Conservation (phyloP, 2,329 filamentous ascomycete species). For the Colletotrichum viniferum region DNA sequence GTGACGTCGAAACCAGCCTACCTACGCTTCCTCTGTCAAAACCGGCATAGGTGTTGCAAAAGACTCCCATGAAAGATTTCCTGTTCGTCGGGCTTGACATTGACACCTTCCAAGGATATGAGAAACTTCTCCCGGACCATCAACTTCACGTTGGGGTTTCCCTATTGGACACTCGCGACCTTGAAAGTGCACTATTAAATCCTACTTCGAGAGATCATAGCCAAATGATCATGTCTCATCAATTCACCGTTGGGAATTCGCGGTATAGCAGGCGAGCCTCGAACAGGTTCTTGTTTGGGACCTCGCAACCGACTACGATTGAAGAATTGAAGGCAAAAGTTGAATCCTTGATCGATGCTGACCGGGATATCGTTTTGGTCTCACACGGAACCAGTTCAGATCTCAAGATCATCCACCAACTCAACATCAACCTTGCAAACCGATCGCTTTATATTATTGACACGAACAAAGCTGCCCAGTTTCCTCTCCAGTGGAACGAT, state of each 20-base stretch:
- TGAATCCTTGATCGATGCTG: not conserved
- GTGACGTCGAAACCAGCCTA: not conserved
- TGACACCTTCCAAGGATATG: constrained; percentile 19
- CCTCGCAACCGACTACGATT: constrained; percentile 9
- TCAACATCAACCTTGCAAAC: not conserved
- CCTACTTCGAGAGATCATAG: not conserved
- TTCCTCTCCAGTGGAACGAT: constrained; percentile 30
- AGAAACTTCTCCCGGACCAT: constrained; percentile 1
- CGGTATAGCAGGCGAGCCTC: constrained; percentile 15
- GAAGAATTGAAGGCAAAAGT: not conserved
- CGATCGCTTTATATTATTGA: constrained; percentile 26
- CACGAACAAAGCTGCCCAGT: constrained; percentile 28
- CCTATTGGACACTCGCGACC: not conserved
- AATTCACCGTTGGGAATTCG: constrained; percentile 3
- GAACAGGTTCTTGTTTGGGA: constrained; percentile 8
- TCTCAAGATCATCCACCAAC: constrained; percentile 8
- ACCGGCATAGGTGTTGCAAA: not conserved
- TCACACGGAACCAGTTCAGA: not conserved
- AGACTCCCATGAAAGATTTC: constrained; percentile 6
- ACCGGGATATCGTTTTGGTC: constrained; percentile 1
- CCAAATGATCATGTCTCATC: constrained; percentile 2
- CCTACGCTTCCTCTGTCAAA: not conserved
- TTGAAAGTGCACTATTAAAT: not conserved
- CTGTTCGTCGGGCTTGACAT: constrained; percentile 19
- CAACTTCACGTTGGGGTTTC: constrained; percentile 14